Conservation (phyloP, 192 early-diverging fungal species). For the Neocallimastix lanati region DNA sequence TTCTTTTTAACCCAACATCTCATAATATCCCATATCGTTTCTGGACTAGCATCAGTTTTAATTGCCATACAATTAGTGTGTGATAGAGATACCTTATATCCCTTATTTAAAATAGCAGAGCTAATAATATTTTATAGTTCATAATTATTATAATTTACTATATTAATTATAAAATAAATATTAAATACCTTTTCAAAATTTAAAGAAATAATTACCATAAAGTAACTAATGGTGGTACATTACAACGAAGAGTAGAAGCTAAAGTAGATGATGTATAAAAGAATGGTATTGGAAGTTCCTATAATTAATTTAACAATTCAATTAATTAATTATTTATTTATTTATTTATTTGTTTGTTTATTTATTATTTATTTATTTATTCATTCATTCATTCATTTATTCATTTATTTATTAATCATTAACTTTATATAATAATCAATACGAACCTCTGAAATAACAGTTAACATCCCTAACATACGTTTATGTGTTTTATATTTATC, state of each 20-base stretch:
- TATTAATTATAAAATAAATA: too few species aligned
- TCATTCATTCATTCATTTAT: too few species aligned
- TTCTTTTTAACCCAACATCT: constrained; percentile 52
- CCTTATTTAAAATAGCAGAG: constrained; percentile 81
- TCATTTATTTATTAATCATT: too few species aligned
- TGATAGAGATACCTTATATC: constrained; percentile 69
- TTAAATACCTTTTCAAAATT: too few species aligned
- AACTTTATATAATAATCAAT: too few species aligned
- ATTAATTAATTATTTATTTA: too few species aligned
- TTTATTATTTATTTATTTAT: too few species aligned
- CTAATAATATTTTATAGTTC: too few species aligned
- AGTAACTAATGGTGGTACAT: constrained; percentile 43
- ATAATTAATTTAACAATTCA: too few species aligned
- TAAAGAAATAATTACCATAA: too few species aligned
- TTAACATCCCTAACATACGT: constrained; percentile 91
- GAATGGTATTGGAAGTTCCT: constrained; percentile 31
- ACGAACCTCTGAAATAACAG: constrained; percentile 61
- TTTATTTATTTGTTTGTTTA: too few species aligned
- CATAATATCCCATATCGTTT: constrained; percentile 85
- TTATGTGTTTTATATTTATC: constrained; percentile 56
- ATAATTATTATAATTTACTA: too few species aligned
- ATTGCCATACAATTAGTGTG: constrained; percentile 63
- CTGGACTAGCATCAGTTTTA: constrained; percentile 80
- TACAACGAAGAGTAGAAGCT: constrained; percentile 50
- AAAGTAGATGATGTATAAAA: constrained; percentile 60